Evolutionary conservation across 2,329 filamentous ascomycete species (phyloP), one percentile per base, ranked within the genome.

Genomic region (Sporothrix globosa): DNA sequence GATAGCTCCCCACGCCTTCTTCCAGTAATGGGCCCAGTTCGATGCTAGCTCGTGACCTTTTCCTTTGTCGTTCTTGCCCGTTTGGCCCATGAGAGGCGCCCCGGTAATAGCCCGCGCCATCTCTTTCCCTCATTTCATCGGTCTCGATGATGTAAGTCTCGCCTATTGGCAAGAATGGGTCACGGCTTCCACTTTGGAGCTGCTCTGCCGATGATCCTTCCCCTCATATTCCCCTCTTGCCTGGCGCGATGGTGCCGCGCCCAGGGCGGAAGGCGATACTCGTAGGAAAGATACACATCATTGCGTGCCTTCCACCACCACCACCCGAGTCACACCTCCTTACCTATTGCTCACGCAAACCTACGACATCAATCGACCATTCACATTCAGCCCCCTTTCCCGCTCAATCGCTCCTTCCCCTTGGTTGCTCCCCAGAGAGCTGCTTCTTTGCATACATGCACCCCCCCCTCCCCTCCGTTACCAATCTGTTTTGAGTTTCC

Each of bases 401-500:
- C 61, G 46, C 44, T 34, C 63, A 50, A 24, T 53, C 46, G 46
- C 63, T 66, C 46, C 46, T 66, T 66, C 63, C 46, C 63, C 61
- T 48, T 53, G 44, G 46, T 13, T 52, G 63, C 46, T 52, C 34
- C 46, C 11, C 24, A 14, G 34, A 19, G 21, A 39, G 50, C 34
- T 24, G 19, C 30, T 53, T 41, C 34, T 30, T 52, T n/a, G 21
- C 44, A 27, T 39, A n/a, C 58, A 50, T 44, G 46, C 70, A 46
- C 63, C 41, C 24, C 41, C 48, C 41, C 19, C n/a, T 52, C 50
- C 46, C 58, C 39, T 44, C 61, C 48, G 48, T 65, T 56, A 27
- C 65, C 68, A 53, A 46, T 48, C 69, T 61, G 69, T 46, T 44
- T 63, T 24, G 30, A 54, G 60, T 54, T 69, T 68, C 73, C 70